These are phyloP conservation scores for Drechslera avenae DNA, from an alignment of 2,329 filamentous ascomycete species.

Conservation along the genomic window DNA sequence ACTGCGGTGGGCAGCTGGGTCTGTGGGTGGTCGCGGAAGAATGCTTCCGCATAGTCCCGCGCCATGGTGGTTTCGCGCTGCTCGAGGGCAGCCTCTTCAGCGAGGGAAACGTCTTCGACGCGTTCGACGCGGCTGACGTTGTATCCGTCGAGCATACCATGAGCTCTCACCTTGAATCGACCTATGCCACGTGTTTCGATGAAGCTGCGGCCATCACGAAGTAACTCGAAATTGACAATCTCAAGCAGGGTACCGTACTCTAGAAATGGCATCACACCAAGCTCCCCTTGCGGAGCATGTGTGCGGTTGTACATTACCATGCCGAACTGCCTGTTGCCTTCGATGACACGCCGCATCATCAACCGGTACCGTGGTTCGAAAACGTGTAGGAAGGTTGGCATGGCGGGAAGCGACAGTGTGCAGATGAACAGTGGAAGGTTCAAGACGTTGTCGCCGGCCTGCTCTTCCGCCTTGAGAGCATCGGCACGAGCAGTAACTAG, in stretches of 20 bases:
- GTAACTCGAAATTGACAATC: constrained; percentile 73
- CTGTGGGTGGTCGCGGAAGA: constrained; percentile 43
- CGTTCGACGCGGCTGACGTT: constrained; percentile 75
- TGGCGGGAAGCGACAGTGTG: constrained; percentile 78
- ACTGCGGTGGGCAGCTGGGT: constrained; percentile 28
- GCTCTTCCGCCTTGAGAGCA: constrained; percentile 63
- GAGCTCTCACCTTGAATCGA: constrained; percentile 73
- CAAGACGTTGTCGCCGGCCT: constrained; percentile 59
- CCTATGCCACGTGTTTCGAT: constrained; percentile 78
- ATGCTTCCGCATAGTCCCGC: constrained; percentile 43
- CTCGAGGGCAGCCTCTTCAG: constrained; percentile 79
- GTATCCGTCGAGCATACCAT: constrained; percentile 75
- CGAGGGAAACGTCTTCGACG: constrained; percentile 79
- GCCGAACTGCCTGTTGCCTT: constrained; percentile 77
- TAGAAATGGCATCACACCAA: constrained; percentile 64
- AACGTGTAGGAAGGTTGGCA: constrained; percentile 85
- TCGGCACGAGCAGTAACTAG: constrained; percentile 64
- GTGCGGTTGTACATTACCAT: constrained; percentile 75
- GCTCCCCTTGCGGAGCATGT: constrained; percentile 58
- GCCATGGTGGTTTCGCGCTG: constrained; percentile 64
- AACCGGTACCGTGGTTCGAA: constrained; percentile 89
- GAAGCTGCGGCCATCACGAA: constrained; percentile 80
- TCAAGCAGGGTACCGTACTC: constrained; percentile 79
- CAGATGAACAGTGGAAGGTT: constrained; percentile 76
- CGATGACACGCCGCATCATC: constrained; percentile 82